Conservation (phyloP, 495 filamentous ascomycete genomes). For the Copromyces sp. region DNA sequence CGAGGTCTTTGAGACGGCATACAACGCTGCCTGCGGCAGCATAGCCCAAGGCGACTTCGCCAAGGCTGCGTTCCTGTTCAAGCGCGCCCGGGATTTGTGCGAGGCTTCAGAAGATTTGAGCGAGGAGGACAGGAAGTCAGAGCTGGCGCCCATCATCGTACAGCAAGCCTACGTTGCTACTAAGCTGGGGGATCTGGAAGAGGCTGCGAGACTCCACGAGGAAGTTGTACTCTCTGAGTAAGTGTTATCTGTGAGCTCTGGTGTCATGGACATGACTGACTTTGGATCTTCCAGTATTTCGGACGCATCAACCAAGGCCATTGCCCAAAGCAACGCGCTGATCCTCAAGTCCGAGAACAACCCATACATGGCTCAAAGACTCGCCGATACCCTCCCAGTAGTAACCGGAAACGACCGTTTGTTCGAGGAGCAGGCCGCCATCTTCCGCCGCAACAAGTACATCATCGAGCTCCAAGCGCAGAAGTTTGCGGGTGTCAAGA, state of each 20-base stretch:
- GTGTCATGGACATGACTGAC: conserved; percentile 9
- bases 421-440: conserved; percentile 65
- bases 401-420: conserved; percentile 56
- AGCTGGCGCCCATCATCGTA: conserved; percentile 74
- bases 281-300: conserved; percentile 46
- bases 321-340: conserved; percentile 72
- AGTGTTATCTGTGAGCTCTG: conserved; percentile 5
- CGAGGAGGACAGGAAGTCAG: conserved; percentile 72
- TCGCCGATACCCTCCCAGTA: conserved; percentile 48
- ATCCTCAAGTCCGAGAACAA: conserved; percentile 53
- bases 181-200: conserved; percentile 58
- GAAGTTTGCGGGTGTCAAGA: conserved; percentile 65
- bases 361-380: conserved; percentile 65
- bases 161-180: conserved; percentile 78
- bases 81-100: conserved; percentile 78
- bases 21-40: conserved; percentile 81
- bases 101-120: conserved; percentile 71
- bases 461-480: conserved; percentile 64
- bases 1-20: conserved; percentile 86
- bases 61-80: conserved; percentile 68
- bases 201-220: conserved; percentile 58
- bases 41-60: conserved; percentile 70
- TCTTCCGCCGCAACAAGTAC: conserved; percentile 59
- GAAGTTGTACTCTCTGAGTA: conserved; percentile 42
- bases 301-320: conserved; percentile 63